These are phyloP conservation scores for Speleostelium caveatum DNA, from an alignment of 78 protist species.

Conservation along the genomic window DNA sequence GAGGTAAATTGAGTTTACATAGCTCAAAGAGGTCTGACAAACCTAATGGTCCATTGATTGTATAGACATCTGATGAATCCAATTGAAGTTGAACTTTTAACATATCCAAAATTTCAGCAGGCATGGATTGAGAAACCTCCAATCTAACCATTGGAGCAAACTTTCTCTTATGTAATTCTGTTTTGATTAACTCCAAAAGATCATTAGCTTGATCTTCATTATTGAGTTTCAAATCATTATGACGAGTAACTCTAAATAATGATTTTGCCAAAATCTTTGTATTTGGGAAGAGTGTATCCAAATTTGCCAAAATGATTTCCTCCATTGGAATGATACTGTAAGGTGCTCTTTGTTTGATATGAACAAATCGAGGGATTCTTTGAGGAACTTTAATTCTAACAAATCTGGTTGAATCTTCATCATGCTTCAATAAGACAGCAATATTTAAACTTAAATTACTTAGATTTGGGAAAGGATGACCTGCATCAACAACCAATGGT, in stretches of 20 bases:
- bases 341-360: constrained; percentile 53
- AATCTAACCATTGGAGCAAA: constrained; percentile 77
- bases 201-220: constrained; percentile 70
- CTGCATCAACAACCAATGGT: constrained; percentile 77
- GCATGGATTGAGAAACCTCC: constrained; percentile 52
- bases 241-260: constrained; percentile 72
- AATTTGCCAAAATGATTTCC: constrained; percentile 57
- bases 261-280: constrained; percentile 28
- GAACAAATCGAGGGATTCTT: constrained; percentile 64
- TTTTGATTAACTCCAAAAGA: constrained; percentile 59
- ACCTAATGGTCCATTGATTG: constrained; percentile 68
- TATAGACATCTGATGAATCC: constrained; percentile 44
- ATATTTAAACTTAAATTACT: constrained; percentile 52
- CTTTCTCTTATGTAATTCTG: constrained; percentile 60
- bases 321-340: constrained; percentile 58
- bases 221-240: constrained; percentile 36
- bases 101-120: constrained; percentile 59
- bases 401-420: constrained; percentile 47
- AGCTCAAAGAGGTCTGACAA: constrained; percentile 55
- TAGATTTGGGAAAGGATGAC: constrained; percentile 79
- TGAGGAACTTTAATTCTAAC: constrained; percentile 60
- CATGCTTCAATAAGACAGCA: constrained; percentile 41
- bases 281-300: constrained; percentile 64
- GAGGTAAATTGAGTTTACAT: constrained; percentile 56
- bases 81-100: constrained; percentile 32